Evolutionary conservation across 2,329 filamentous ascomycete species (phyloP), one percentile per base, ranked within the genome.

Genomic region (Verticillium alfalfae): DNA sequence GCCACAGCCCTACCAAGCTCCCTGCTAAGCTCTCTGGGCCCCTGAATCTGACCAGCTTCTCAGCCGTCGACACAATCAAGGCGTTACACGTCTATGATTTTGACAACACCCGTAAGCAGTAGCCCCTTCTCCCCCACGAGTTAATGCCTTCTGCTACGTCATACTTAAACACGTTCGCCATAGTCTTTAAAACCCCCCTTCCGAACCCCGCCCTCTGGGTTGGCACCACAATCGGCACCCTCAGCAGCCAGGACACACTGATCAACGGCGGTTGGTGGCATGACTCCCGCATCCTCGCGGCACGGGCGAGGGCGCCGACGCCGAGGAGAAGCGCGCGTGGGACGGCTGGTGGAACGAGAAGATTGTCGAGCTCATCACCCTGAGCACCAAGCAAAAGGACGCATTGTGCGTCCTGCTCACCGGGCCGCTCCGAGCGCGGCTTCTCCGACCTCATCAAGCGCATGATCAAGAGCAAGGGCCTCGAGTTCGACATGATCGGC

Each of bases 241-340:
- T 99, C 12, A 87, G 90, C 63, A 88, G 83, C 56, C 88, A 90
- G 66, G 90, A 96, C 66, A 82, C 85, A 59, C 91, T 98, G 68
- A 79, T 87, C 64, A 90, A 89, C 67, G 94, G 93, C 66, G 93
- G 94, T 65, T 99, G 95, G 95, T 99, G 95, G 95, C 95, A 99
- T 75, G 93, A 98, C 71, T 85, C 87, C 54, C 87, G 86, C 65
- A 93, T 99, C 65, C 86, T 99, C 31, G 87, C 89, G 12, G 88
- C 93, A 97, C 93, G 1, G 95, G 95, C 59, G 84, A 92, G 62
- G 95, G 95, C 16, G 73, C 89, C 6, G 91, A 92, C 59, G 85
- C 85, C 62, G 95, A 98, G 76, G 93, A 98, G 73, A 80, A 84
- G 52, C 87, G 88, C 31, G 93, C 85, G 10, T 99, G 94, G 94